Conservation (phyloP, 371 early-diverging fungal species). For the Catenaria anguillulae region DNA sequence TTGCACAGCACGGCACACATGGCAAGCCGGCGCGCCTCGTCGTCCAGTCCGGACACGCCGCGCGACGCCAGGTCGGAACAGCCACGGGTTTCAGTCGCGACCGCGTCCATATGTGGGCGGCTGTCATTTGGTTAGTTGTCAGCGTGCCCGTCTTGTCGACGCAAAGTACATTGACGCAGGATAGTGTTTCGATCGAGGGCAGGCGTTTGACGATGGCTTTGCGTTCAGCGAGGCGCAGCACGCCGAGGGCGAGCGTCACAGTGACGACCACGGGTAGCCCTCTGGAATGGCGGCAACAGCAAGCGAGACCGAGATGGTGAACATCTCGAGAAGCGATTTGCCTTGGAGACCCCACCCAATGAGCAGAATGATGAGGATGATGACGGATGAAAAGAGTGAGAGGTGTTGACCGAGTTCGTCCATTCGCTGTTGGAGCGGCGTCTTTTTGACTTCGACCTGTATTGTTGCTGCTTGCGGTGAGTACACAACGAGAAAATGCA, state of each 20-base stretch:
- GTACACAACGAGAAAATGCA: neutral
- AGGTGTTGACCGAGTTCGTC: slow-evolving; percentile 73
- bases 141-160: slow-evolving; percentile 78
- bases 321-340: slow-evolving; percentile 82
- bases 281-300: slow-evolving; percentile 94
- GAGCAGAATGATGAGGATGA: slow-evolving; percentile 75
- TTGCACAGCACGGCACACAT: slow-evolving; percentile 41
- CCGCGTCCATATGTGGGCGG: slow-evolving; percentile 51
- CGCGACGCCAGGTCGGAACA: neutral
- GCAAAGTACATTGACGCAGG: slow-evolving; percentile 75
- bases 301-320: slow-evolving; percentile 77
- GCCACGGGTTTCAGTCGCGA: slow-evolving; percentile 12
- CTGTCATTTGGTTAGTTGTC: slow-evolving; percentile 74
- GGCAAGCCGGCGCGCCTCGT: neutral
- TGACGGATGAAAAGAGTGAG: slow-evolving; percentile 63
- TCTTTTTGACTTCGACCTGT: slow-evolving; percentile 58
- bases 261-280: slow-evolving; percentile 87
- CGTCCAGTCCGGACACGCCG: neutral
- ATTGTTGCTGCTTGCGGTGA: neutral
- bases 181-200: slow-evolving; percentile 80
- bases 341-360: slow-evolving; percentile 72
- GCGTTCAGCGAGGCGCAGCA: slow-evolving; percentile 74
- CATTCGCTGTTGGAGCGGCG: slow-evolving; percentile 76
- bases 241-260: slow-evolving; percentile 75
- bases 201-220: slow-evolving; percentile 79